These are phyloP conservation scores for Diplosphaera chodatii DNA, from an alignment of 139 green algal species.

Conservation along the genomic window DNA sequence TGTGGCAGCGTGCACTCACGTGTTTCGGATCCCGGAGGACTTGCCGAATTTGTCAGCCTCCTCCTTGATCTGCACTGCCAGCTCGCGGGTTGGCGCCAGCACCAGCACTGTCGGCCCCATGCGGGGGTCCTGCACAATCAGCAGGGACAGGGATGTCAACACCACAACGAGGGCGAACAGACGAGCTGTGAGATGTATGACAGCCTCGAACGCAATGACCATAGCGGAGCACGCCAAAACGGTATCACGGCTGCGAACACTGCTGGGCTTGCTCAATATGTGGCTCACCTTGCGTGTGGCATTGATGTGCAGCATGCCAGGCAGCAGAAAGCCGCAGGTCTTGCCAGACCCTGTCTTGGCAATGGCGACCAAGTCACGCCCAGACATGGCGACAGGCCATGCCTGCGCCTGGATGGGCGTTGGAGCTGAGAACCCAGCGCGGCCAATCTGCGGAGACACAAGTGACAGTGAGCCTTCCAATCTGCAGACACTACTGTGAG, in stretches of 20 bases:
- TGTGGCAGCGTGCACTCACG: too few relatives aligned
- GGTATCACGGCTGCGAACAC: too few relatives aligned
- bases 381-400: conserved; percentile 38
- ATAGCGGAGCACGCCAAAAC: too few relatives aligned
- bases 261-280: too few relatives aligned
- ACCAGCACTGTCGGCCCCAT: conserved; percentile 72
- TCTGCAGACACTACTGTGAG: too few relatives aligned
- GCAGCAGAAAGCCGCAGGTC: background rate
- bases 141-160: background rate
- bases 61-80: conserved; percentile 88
- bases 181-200: too few relatives aligned
- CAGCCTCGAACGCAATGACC: too few relatives aligned
- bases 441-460: conserved; percentile 50
- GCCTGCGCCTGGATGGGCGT: conserved; percentile 82
- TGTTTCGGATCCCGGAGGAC: conserved; percentile 66
- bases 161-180: too few relatives aligned
- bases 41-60: conserved; percentile 91
- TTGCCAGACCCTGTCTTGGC: background rate
- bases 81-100: conserved; percentile 89
- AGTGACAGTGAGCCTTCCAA: too few relatives aligned
- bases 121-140: conserved; percentile 35
- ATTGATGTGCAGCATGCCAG: background rate
- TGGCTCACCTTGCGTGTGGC: conserved; percentile 31
- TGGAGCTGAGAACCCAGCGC: conserved; percentile 69
- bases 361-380: background rate